phyloP scores from a whole-genome alignment of 805 yeast genomes.

The Saccharomyces kudriavzevii region DNA sequence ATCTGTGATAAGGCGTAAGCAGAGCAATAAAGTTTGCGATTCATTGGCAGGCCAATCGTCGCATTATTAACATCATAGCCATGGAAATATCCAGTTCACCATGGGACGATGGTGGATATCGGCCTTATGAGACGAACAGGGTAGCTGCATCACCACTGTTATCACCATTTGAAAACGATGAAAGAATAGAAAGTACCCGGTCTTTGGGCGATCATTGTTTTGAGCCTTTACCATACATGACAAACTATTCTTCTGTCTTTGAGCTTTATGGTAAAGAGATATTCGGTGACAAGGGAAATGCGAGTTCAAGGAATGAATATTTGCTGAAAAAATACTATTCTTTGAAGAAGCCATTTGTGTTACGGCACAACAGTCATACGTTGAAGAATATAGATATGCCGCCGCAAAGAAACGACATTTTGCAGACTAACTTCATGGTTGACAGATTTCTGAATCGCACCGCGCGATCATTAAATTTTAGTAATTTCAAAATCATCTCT shows the following conservation, averaged over 20 bases:
- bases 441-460: neutral
- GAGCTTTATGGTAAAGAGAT: conserved; percentile 1
- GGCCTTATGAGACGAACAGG: neutral
- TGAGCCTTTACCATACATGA: conserved; percentile 8
- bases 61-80: neutral
- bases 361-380: neutral
- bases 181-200: neutral
- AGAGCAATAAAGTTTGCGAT: neutral
- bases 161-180: neutral
- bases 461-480: neutral
- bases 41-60: neutral
- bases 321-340: conserved; percentile 10
- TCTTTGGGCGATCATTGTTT: neutral
- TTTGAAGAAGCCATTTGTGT: conserved; percentile 6
- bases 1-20: neutral
- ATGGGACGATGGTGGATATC: neutral
- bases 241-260: conserved; percentile 11
- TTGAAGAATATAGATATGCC: neutral
- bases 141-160: neutral
- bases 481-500: neutral
- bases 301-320: conserved; percentile 6
- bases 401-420: neutral
- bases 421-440: neutral
- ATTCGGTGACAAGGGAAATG: conserved; percentile 1
- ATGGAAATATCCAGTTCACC: neutral